Conservation (phyloP, 2,329 filamentous ascomycete genomes). For the Neonectria coccinea region DNA sequence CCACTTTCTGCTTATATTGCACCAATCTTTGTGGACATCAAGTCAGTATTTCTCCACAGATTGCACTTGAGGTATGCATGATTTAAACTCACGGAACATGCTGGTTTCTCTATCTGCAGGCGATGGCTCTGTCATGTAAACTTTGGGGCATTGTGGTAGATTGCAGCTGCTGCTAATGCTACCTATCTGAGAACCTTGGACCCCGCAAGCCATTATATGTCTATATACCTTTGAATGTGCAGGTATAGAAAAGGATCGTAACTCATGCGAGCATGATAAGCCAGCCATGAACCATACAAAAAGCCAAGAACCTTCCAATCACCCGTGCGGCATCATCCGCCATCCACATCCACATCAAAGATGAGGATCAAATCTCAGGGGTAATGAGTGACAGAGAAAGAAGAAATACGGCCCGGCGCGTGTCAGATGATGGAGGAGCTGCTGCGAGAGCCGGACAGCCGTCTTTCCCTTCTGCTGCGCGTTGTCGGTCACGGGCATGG, state of each 20-base stretch:
- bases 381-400: constrained; percentile 27
- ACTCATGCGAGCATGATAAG: constrained; percentile 46
- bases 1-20: background rate
- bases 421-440: background rate
- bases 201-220: constrained; percentile 20
- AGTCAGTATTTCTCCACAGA: background rate
- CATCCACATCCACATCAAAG: constrained; percentile 6
- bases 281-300: constrained; percentile 29
- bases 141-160: constrained; percentile 34
- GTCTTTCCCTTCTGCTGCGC: constrained; percentile 4
- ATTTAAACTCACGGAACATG: background rate
- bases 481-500: background rate
- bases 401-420: background rate
- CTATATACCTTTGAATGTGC: constrained; percentile 27
- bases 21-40: background rate
- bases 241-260: constrained; percentile 40
- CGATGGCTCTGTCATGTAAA: background rate
- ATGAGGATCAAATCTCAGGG: constrained; percentile 12
- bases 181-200: constrained; percentile 38
- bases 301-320: constrained; percentile 6
- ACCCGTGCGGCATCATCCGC: background rate
- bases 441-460: constrained; percentile 4
- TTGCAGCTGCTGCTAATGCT: constrained; percentile 31
- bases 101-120: background rate
- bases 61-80: background rate